Evolutionary conservation across 805 yeast species (phyloP).

Genomic region (Wickerhamiella bombiphila): DNA sequence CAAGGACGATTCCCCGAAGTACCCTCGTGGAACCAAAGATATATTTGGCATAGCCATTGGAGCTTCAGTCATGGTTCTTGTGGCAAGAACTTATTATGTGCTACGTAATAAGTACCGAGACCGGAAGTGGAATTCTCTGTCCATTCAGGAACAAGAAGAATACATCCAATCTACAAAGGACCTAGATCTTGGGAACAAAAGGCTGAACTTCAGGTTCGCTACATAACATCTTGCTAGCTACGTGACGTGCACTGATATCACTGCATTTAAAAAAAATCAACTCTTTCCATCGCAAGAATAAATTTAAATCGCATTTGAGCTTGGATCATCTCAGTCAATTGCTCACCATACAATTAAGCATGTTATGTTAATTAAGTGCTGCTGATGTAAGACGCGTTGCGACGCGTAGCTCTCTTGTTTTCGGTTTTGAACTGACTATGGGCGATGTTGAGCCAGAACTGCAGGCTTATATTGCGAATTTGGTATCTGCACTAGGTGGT

Average conservation of each 20-base stretch:
- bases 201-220: constrained; percentile 38
- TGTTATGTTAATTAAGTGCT: background rate
- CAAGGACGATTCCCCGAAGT: constrained; percentile 42
- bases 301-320: no score
- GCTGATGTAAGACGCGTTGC: background rate
- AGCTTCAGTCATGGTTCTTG: constrained; percentile 18
- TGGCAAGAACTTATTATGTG: constrained; percentile 21
- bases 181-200: constrained; percentile 37
- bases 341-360: background rate
- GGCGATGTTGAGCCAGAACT: constrained; percentile 22
- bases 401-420: background rate
- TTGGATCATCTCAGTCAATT: no score
- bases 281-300: no score
- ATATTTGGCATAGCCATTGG: constrained; percentile 35
- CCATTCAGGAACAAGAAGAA: constrained; percentile 32
- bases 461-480: constrained; percentile 57
- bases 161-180: constrained; percentile 36
- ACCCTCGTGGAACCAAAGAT: constrained; percentile 38
- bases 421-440: background rate
- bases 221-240: no score
- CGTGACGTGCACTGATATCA: no score
- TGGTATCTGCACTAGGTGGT: constrained; percentile 87
- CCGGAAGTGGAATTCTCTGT: constrained; percentile 35
- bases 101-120: constrained; percentile 25
- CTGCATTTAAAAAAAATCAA: no score